These are phyloP conservation scores for Blastobotrys malaysiensis DNA, from an alignment of 1,139 yeast species.

Conservation along the genomic window DNA sequence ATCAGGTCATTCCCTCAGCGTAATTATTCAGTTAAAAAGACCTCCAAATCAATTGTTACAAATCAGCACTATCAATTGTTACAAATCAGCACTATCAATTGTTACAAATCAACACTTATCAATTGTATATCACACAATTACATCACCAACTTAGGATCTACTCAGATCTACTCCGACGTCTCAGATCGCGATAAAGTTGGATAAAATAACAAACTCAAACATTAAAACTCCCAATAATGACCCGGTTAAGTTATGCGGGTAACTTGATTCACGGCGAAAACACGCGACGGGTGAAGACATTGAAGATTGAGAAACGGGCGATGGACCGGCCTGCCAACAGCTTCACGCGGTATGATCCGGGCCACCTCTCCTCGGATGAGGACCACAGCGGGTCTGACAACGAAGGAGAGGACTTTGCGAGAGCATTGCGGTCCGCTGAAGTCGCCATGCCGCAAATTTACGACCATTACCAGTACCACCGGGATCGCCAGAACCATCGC, in stretches of 20 bases:
- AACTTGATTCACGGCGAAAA: background rate
- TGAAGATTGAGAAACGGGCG: constrained; percentile 4
- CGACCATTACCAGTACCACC: background rate
- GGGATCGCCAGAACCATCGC: background rate
- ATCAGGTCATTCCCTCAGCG: too few species aligned
- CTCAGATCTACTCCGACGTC: too few species aligned
- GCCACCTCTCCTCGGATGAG: constrained; percentile 9
- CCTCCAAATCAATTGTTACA: too few species aligned
- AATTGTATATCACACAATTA: too few species aligned
- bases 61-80: too few species aligned
- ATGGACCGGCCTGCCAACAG: constrained; percentile 6
- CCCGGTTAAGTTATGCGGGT: background rate
- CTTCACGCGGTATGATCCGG: constrained; percentile 15
- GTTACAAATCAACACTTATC: too few species aligned
- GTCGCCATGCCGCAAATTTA: background rate
- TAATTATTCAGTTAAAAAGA: too few species aligned
- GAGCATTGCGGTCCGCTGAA: background rate
- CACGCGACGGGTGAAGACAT: background rate
- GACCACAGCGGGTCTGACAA: constrained; percentile 9
- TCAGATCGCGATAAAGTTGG: background rate
- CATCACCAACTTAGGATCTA: too few species aligned
- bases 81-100: too few species aligned
- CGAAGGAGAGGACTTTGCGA: constrained; percentile 1
- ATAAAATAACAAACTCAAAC: too few species aligned
- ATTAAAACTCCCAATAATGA: background rate